These are phyloP conservation scores for Fragosphaeria purpurea DNA, from an alignment of 2,329 filamentous ascomycete genomes.

Conservation along the genomic window DNA sequence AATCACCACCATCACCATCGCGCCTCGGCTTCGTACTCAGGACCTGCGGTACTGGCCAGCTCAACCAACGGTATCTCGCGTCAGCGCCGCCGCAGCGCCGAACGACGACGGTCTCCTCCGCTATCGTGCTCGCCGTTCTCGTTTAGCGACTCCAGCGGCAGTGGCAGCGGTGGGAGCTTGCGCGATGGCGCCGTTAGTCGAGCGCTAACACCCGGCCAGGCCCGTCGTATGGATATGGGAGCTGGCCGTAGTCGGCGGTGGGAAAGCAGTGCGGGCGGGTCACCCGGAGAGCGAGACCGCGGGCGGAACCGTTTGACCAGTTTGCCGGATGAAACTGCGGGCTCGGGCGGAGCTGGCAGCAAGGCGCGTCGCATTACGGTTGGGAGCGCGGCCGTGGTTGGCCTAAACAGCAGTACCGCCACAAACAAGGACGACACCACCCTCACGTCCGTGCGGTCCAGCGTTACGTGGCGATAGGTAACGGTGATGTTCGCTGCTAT, in stretches of 20 bases:
- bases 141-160: slow-evolving; percentile 19
- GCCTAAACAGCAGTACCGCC: background rate
- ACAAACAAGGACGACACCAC: background rate
- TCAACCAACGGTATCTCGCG: slow-evolving; percentile 47
- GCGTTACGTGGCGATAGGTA: slow-evolving; percentile 16
- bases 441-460: slow-evolving; percentile 10
- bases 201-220: slow-evolving; percentile 43
- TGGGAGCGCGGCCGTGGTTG: slow-evolving; percentile 22
- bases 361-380: slow-evolving; percentile 31
- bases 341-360: slow-evolving; percentile 2
- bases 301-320: slow-evolving; percentile 5
- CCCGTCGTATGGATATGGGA: slow-evolving; percentile 45
- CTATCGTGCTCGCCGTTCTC: slow-evolving; percentile 39
- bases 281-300: slow-evolving; percentile 22
- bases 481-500: too few relatives aligned
- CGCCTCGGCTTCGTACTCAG: slow-evolving; percentile 26
- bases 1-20: slow-evolving; percentile 19
- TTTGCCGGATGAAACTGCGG: too few relatives aligned
- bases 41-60: slow-evolving; percentile 30
- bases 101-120: slow-evolving; percentile 43
- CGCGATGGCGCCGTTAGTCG: slow-evolving; percentile 8
- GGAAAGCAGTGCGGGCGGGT: slow-evolving; percentile 16
- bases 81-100: slow-evolving; percentile 35
- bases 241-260: slow-evolving; percentile 25
- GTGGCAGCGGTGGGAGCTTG: slow-evolving; percentile 13